Base-by-base conservation (phyloP, 306 rosid species). In the Myrica gale region DNA sequence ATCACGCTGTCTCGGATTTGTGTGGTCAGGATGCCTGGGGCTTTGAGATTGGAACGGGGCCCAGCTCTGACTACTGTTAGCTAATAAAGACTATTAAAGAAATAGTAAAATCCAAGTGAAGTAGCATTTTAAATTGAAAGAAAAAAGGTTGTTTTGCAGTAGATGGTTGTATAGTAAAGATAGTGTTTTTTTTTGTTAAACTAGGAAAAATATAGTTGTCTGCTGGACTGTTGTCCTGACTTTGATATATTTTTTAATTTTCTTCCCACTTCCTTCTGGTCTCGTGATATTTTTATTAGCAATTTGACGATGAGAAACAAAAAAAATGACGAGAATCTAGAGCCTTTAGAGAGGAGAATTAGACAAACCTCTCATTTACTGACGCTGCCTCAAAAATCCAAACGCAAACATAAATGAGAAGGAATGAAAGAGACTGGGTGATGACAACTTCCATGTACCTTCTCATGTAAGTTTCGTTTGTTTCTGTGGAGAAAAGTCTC, bases 401-500 rank as follows among this genome's bases (percentile, higher is more conserved):
- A 67, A 72, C 73, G 56, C 62, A 81, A 82, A 84, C 76, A 73
- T 68, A 76, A 82, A 81, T 61, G 78, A 72, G 70, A 76, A 23
- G 66, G 9, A 82, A 74, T 16, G 85, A 77, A 57, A 51, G 75
- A 72, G 79, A 79, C 65, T 32, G 69, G 82, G 79, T 83, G 81
- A 65, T 76, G 86, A 78, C 85, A 78, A 83, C 80, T 85, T 77
- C 81, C 81, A 84, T 88, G 83, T 88, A 86, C 70, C 92, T 85
- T 88, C 85, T 71, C 77, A 82, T 83, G 87, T 82, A 87, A 88
- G 86, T 75, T 84, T 89, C 83, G 82, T 82, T 80, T 67, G 74
- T 76, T 85, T 79, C 73, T 67, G 79, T 78, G 78, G 78, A 76
- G n/a, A n/a, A n/a, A n/a, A n/a, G n/a, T 85, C 72, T 69, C 78